Percentiles rank a stretch among this genome's conserved stretches.
phyloP scores from a whole-genome alignment of 176 grass and related monocot genomes.

The Rhynchospora pubera region DNA sequence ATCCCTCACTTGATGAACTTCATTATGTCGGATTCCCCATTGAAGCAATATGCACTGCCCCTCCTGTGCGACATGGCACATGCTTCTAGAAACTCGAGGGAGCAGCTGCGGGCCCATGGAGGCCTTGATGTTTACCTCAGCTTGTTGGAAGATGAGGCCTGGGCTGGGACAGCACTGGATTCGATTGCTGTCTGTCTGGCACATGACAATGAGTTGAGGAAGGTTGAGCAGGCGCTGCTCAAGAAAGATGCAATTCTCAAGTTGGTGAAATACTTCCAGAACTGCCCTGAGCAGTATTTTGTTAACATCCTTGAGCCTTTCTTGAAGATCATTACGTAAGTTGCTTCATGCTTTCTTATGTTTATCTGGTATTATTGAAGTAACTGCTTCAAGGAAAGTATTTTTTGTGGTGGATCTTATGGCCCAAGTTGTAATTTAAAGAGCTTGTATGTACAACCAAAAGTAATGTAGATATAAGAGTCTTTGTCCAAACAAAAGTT shows the following conservation, averaged over 20 bases:
- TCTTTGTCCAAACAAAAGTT: neutral
- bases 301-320: constrained; percentile 86
- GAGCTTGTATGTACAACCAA: neutral
- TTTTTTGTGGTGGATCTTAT: neutral
- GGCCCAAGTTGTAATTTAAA: neutral
- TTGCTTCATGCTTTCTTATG: neutral
- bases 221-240: constrained; percentile 85
- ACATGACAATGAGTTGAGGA: constrained; percentile 87
- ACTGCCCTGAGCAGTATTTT: constrained; percentile 93
- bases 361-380: neutral
- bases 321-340: constrained; percentile 99
- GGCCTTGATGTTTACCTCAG: constrained; percentile 89
- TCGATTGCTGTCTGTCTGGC: constrained; percentile 94
- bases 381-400: neutral
- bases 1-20: constrained; percentile 99
- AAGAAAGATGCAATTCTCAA: constrained; percentile 85
- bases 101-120: constrained; percentile 91
- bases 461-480: neutral
- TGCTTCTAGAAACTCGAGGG: constrained; percentile 90
- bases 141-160: constrained; percentile 82
- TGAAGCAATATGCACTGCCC: constrained; percentile 88
- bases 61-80: constrained; percentile 98
- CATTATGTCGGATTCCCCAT: constrained; percentile 90
- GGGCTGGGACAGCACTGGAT: constrained; percentile 78
- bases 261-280: constrained; percentile 86